These are phyloP conservation scores for Xerocomus minutiporus DNA, from an alignment of 1,284 basidiomycete species.

Conservation along the genomic window DNA sequence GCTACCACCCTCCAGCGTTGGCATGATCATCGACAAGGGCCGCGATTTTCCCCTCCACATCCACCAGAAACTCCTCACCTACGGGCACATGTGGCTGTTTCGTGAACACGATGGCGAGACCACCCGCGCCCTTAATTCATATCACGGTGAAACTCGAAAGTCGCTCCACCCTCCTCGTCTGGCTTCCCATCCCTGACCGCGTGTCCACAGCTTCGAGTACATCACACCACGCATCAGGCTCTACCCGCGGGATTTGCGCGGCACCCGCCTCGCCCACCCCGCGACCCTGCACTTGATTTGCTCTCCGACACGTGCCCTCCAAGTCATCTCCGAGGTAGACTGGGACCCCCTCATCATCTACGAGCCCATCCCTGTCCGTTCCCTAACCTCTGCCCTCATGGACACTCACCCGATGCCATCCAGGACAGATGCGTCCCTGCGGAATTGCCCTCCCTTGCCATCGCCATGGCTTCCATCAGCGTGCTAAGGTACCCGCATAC, in stretches of 20 bases:
- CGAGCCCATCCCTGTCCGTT: conserved; percentile 79
- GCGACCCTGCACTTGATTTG: conserved; percentile 82
- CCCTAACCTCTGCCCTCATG: neutral
- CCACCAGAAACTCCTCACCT: conserved; percentile 53
- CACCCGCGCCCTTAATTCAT: conserved; percentile 78
- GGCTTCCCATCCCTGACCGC: conserved; percentile 15
- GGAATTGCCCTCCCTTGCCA: conserved; percentile 65
- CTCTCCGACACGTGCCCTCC: conserved; percentile 66
- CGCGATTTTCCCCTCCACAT: conserved; percentile 68
- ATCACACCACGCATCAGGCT: conserved; percentile 71
- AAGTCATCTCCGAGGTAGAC: conserved; percentile 65
- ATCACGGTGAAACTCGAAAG: conserved; percentile 71
- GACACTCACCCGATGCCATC: conserved; percentile 8
- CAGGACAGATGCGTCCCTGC: conserved; percentile 77
- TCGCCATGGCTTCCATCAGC: conserved; percentile 56
- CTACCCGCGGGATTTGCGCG: conserved; percentile 62
- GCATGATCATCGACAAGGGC: conserved; percentile 84
- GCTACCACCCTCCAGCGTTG: conserved; percentile 59
- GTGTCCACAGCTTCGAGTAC: conserved; percentile 68
- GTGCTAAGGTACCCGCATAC: conserved; percentile 58
- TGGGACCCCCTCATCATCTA: conserved; percentile 72
- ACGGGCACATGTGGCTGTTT: conserved; percentile 78
- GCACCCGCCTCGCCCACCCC: conserved; percentile 52
- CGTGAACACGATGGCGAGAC: conserved; percentile 55
- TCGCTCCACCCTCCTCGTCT: conserved; percentile 29